A percentile compares a stretch with the other conserved stretches of the same genome.
These are phyloP conservation scores for Rutidosis leptorrhynchoides DNA, from an alignment of 129 eudicot species.

Conservation along the genomic window DNA sequence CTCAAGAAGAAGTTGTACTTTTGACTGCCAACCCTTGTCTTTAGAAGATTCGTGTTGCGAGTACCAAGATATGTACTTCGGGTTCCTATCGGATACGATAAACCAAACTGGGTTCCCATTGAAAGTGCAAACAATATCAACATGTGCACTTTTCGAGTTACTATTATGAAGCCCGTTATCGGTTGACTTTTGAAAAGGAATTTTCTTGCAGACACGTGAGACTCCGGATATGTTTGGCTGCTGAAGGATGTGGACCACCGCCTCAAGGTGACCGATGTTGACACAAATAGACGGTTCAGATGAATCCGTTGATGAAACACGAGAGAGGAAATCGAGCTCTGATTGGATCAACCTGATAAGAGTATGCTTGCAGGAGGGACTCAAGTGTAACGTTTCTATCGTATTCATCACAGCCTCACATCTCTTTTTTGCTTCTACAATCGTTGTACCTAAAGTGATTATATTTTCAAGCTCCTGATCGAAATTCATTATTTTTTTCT, in stretches of 20 bases:
- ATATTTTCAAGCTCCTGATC: constrained; percentile 20
- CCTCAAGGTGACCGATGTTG: constrained; percentile 86
- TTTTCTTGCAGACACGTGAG: constrained; percentile 83
- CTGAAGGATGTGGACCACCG: constrained; percentile 70
- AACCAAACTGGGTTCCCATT: constrained; percentile 81
- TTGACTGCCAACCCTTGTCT: constrained; percentile 52
- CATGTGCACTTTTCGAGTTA: constrained; percentile 45
- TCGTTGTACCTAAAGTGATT: constrained; percentile 21
- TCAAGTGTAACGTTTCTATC: constrained; percentile 32
- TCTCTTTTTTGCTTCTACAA: constrained; percentile 57
- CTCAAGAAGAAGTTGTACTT: constrained; percentile 49
- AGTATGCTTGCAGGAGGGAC: constrained; percentile 51
- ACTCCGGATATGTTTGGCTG: constrained; percentile 69
- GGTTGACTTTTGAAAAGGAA: constrained; percentile 31
- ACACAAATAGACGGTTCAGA: constrained; percentile 36
- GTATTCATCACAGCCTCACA: constrained; percentile 51
- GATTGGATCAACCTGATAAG: constrained; percentile 63
- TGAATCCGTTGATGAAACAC: constrained; percentile 25
- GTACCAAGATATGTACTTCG: constrained; percentile 70
- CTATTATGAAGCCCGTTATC: constrained; percentile 14
- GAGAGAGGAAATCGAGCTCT: constrained; percentile 72
- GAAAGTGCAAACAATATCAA: constrained; percentile 74
- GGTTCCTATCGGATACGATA: constrained; percentile 82
- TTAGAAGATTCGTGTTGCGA: constrained; percentile 34
- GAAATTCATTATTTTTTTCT: constrained; percentile 21